Base-by-base conservation (phyloP, 2,329 filamentous ascomycete genomes). In the Fusarium scirpi region DNA sequence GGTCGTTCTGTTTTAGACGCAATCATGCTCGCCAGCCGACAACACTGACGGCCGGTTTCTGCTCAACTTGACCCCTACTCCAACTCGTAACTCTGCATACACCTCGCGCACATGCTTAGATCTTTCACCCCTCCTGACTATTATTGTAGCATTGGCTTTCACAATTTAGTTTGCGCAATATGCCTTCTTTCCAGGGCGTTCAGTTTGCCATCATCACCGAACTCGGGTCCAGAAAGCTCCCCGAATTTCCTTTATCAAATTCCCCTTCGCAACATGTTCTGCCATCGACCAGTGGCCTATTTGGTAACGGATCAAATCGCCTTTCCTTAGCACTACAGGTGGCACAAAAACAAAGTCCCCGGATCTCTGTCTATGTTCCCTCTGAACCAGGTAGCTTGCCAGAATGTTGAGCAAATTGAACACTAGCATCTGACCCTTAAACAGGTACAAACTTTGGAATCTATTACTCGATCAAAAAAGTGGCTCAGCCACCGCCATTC, bases 171-270 rank as follows among this genome's bases (percentile, higher is more conserved):
- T n/a, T 18, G 30, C 22, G 18, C 47, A 51, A 44, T 1, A 87
- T 87, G 86, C 85, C 85, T 18, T 82, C 75, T 61, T 82, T 87
- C 56, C 82, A 83, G 25, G 85, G 84, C 12, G 79, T 87, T 54
- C 81, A 85, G 29, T 62, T 87, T 25, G 83, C 81, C 4, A 74
- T 88, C 41, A 73, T 81, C 20, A 75, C 80, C 4, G 78, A 81
- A 44, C 74, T 79, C 18, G 76, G 78, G 5, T 71, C 78, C 12
- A 74, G 79, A 46, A 76, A 73, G 22, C 79, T 89, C 5, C 82
- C 83, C 16, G 87, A 90, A 71, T 88, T 86, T 71, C 84, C 85
- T 22, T 85, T 89, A 65, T 86, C 86, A 1, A 85, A 87, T 52
- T 82, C 80, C 52, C 83, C 83, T 0, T 85, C 83, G 18, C 79